Percentiles rank a stretch among this genome's conserved stretches.
phyloP scores from a whole-genome alignment of 2,329 filamentous ascomycete genomes.

The Fusarium sp. region DNA sequence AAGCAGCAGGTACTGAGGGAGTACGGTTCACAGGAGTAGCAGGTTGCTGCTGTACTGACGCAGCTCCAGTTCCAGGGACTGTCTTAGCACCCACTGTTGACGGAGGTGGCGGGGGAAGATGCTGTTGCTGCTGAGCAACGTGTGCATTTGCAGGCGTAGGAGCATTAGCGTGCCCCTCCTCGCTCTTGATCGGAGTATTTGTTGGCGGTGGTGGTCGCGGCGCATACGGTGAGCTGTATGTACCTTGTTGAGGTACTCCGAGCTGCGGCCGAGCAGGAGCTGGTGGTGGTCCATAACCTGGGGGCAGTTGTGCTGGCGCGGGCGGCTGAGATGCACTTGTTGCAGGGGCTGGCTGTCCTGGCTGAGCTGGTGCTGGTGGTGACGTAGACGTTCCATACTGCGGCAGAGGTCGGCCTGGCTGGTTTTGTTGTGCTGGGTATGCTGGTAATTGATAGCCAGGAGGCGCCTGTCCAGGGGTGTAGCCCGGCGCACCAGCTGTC shows the following conservation, averaged over 20 bases:
- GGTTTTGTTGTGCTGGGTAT: conserved; percentile 48
- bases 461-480: conserved; percentile 49
- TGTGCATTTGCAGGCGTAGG: conserved; percentile 2
- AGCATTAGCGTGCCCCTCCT: conserved; percentile 42
- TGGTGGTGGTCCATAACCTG: conserved; percentile 51
- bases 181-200: conserved; percentile 45
- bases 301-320: conserved; percentile 50
- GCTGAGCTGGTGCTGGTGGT: conserved; percentile 38
- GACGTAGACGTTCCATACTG: conserved; percentile 46
- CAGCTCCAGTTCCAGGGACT: conserved; percentile 30
- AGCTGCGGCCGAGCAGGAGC: conserved; percentile 51
- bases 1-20: conserved; percentile 42
- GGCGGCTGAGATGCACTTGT: conserved; percentile 46
- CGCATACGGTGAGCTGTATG: conserved; percentile 54
- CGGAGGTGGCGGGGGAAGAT: conserved; percentile 18
- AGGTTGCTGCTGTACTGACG: conserved; percentile 26
- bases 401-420: conserved; percentile 47
- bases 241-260: conserved; percentile 47
- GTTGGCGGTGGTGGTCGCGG: conserved; percentile 49
- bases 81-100: conserved; percentile 35
- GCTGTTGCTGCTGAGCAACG: conserved; percentile 28
- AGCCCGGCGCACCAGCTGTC: conserved; percentile 48
- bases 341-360: conserved; percentile 39
- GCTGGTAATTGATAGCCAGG: conserved; percentile 51
- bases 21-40: conserved; percentile 40